Evolutionary conservation across 1,139 yeast genomes (phyloP).

Genomic region (Kodamaea suecica): DNA sequence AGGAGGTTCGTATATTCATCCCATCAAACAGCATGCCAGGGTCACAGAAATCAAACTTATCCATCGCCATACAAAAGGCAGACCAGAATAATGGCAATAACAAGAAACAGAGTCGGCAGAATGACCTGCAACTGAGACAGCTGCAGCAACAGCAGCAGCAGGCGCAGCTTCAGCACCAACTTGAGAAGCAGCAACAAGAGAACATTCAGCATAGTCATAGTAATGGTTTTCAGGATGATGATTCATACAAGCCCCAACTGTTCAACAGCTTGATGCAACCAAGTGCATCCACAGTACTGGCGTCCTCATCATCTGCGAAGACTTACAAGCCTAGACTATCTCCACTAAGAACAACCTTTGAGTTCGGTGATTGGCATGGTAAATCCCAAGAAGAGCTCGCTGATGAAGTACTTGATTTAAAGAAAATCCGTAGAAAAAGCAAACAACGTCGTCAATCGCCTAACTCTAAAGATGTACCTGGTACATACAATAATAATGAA

Average conservation of each 20-base stretch:
- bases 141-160: constrained; percentile 7
- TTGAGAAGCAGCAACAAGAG: no score
- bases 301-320: constrained; percentile 23
- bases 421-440: background rate
- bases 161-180: no score
- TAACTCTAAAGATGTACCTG: constrained; percentile 63
- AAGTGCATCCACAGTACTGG: constrained; percentile 17
- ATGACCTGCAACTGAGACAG: background rate
- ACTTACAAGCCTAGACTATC: constrained; percentile 38
- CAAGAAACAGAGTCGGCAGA: constrained; percentile 1
- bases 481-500: constrained; percentile 85
- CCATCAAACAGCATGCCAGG: constrained; percentile 37
- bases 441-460: background rate
- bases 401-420: background rate
- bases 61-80: constrained; percentile 47
- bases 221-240: constrained; percentile 1
- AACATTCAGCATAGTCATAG: background rate
- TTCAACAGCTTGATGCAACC: constrained; percentile 15
- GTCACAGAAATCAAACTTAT: constrained; percentile 40
- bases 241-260: constrained; percentile 10
- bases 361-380: constrained; percentile 6
- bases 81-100: constrained; percentile 17
- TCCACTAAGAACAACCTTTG: constrained; percentile 36
- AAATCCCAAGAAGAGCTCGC: constrained; percentile 4
- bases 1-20: no score